Conservation (phyloP, 169 alveolate species). For the Ichthyophthirius multifiliis region DNA sequence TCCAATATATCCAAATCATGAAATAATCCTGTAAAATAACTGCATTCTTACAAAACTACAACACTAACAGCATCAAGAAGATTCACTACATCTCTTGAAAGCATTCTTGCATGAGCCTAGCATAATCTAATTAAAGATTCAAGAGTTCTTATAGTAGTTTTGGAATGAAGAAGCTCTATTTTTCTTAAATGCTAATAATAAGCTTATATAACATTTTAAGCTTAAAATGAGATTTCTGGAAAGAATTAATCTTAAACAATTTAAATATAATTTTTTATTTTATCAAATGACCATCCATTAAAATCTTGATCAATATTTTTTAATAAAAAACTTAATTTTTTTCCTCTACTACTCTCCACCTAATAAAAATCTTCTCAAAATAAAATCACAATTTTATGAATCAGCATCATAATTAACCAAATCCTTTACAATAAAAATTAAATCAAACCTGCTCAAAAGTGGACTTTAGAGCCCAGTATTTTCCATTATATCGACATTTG, state of each 20-base stretch:
- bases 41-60: slow-evolving; percentile 52
- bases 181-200: slow-evolving; percentile 52
- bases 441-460: slow-evolving; percentile 72
- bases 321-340: neutral
- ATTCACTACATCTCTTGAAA: slow-evolving; percentile 68
- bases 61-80: slow-evolving; percentile 78
- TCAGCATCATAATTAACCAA: slow-evolving; percentile 50
- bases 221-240: slow-evolving; percentile 52
- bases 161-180: slow-evolving; percentile 49
- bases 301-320: neutral
- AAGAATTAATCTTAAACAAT: slow-evolving; percentile 37
- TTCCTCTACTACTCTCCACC: slow-evolving; percentile 21
- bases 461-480: slow-evolving; percentile 67
- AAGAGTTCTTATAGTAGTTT: slow-evolving; percentile 88
- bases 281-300: slow-evolving; percentile 28
- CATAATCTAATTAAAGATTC: slow-evolving; percentile 90
- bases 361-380: slow-evolving; percentile 33
- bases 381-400: slow-evolving; percentile 20
- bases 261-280: slow-evolving; percentile 47
- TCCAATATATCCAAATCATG: neutral
- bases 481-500: slow-evolving; percentile 39
- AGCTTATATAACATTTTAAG: slow-evolving; percentile 32
- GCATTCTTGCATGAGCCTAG: slow-evolving; percentile 93
- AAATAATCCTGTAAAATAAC: slow-evolving; percentile 46
- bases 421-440: slow-evolving; percentile 62